Conservation (phyloP, 495 filamentous ascomycete genomes). For the Daldinia caldariorum region DNA sequence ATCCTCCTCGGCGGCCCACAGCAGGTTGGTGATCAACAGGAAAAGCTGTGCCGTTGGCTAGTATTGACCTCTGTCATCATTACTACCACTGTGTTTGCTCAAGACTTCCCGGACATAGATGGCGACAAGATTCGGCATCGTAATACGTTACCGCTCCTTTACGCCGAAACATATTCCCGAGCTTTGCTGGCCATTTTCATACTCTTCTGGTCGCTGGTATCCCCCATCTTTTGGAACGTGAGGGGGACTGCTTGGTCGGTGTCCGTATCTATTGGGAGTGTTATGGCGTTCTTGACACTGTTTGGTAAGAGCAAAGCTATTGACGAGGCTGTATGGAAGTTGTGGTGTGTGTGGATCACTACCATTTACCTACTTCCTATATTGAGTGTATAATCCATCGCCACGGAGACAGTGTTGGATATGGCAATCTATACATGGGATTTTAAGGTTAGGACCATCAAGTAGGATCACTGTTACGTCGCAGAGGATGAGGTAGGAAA, state of each 20-base stretch:
- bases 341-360: slow-evolving; percentile 40
- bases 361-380: neutral
- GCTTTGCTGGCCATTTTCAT: slow-evolving; percentile 43
- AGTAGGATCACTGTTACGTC: no score
- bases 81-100: slow-evolving; percentile 56
- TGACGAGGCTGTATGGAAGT: slow-evolving; percentile 36
- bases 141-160: slow-evolving; percentile 52
- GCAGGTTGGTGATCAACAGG: neutral
- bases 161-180: slow-evolving; percentile 53
- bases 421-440: no score
- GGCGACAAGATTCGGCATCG: slow-evolving; percentile 56
- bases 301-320: no score
- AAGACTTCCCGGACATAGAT: slow-evolving; percentile 57
- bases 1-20: neutral
- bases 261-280: no score
- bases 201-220: slow-evolving; percentile 52
- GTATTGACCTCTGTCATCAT: slow-evolving; percentile 52
- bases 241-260: no score
- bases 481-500: no score
- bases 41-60: slow-evolving; percentile 47
- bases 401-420: no score
- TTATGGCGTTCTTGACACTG: no score
- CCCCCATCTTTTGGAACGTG: slow-evolving; percentile 51
- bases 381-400: no score
- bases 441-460: no score